Evolutionary conservation across 2,329 filamentous ascomycete genomes (phyloP).

Genomic region (Aspergillus pseudoterreus): DNA sequence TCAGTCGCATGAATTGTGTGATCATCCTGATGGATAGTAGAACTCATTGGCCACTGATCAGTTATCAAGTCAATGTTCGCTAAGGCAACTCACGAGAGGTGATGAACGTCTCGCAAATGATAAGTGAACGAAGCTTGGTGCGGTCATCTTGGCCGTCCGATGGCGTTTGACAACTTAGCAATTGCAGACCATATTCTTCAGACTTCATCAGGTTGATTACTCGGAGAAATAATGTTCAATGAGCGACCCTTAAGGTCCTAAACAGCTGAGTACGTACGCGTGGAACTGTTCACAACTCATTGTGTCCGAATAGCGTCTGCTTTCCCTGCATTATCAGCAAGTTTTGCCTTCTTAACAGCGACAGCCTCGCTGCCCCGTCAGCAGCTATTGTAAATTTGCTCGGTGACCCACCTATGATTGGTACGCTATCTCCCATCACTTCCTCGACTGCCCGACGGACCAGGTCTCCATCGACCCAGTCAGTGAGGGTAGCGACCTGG

Average conservation of each 20-base stretch:
- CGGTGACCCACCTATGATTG: neutral
- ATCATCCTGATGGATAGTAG: too few relatives aligned
- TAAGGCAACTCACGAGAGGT: too few relatives aligned
- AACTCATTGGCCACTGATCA: too few relatives aligned
- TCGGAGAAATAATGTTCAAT: too few relatives aligned
- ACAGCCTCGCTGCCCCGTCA: neutral
- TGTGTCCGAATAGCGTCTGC: neutral
- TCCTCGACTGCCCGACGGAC: neutral
- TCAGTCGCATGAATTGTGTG: too few relatives aligned
- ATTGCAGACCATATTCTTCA: too few relatives aligned
- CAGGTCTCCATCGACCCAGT: neutral
- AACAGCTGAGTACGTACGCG: neutral
- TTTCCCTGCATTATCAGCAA: neutral
- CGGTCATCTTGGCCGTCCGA: too few relatives aligned
- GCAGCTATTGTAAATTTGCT: neutral
- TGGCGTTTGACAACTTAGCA: too few relatives aligned
- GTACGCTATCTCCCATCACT: neutral
- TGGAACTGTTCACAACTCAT: neutral
- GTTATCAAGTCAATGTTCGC: too few relatives aligned
- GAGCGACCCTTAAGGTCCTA: neutral
- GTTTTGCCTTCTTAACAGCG: conserved; percentile 1
- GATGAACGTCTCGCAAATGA: too few relatives aligned
- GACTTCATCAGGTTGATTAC: too few relatives aligned
- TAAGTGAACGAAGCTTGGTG: too few relatives aligned
- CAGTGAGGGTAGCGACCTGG: neutral